Evolutionary conservation across 805 yeast species (phyloP), one percentile per base, ranked within the genome.

Genomic region (Saturnispora galanensis): DNA sequence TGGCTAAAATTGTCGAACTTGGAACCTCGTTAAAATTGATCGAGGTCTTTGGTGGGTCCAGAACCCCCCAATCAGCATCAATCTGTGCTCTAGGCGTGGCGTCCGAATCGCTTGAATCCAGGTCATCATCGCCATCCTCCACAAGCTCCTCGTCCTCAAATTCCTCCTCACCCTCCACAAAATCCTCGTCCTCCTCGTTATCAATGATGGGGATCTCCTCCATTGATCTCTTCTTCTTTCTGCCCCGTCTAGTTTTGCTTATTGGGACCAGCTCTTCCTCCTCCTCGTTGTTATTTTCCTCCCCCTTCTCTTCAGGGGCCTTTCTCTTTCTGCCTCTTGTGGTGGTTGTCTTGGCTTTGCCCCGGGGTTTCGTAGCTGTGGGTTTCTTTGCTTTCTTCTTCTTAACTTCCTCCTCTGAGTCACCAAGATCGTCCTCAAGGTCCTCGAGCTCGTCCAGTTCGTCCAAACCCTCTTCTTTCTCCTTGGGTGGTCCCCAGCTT

Each of bases 401-500:
- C 39, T 13, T 17, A 7, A 21, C 17, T 21, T 4, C 15, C 28
- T 13, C 38, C 39, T 46, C 26, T 21, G 26, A 21, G 4, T 21
- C 26, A 21, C 26, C 26, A 21, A 21, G 26, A 21, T 21, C 26
- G 26, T 21, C 26, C 26, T 21, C 26, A 21, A 21, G 26, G 26
- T 40, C 49, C 5, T 45, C 46, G 10, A 11, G 28, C 15, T 50
- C 51, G 31, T 36, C 43, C 13, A 34, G 18, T 17, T 38, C 46
- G 3, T 39, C 47, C 21, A 34, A 10, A 12, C 28, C 31, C 9
- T 45, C 48, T 11, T 37, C 44, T 11, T 48, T 40, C 10, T 42
- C 45, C 42, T 42, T 54, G n/a, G 46, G 50, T 47, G 64, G 66
- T 1, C 73, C 76, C 52, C 62, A 57, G 45, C 67, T 65, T 18